A percentile compares a stretch with the other conserved stretches of the same genome.
phyloP scores from a whole-genome alignment of 2,329 filamentous ascomycete species.

The Penicillium sclerotigenum region DNA sequence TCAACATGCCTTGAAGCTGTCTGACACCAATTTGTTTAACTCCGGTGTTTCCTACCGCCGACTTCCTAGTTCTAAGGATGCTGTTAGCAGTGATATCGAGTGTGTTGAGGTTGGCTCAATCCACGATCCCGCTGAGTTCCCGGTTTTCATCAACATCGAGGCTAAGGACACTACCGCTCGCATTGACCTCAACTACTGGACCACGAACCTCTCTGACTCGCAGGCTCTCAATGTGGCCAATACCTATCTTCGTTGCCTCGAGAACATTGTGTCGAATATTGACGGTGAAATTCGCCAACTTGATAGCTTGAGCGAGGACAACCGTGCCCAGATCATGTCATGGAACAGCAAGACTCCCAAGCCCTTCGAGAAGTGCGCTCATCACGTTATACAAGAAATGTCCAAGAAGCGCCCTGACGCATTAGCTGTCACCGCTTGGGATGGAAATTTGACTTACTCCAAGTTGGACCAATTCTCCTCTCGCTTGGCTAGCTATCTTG shows the following conservation, averaged over 20 bases:
- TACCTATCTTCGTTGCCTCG: slow-evolving; percentile 37
- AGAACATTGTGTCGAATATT: slow-evolving; percentile 38
- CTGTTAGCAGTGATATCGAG: slow-evolving; percentile 29
- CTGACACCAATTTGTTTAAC: slow-evolving; percentile 45
- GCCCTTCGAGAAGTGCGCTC: slow-evolving; percentile 27
- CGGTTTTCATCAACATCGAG: slow-evolving; percentile 50
- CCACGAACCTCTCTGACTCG: slow-evolving; percentile 36
- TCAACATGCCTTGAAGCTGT: slow-evolving; percentile 43
- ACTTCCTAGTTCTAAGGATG: slow-evolving; percentile 32
- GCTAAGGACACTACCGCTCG: slow-evolving; percentile 40
- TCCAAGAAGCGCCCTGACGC: slow-evolving; percentile 22
- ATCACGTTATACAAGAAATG: slow-evolving; percentile 29
- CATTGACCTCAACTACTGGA: slow-evolving; percentile 45
- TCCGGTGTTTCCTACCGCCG: slow-evolving; percentile 50
- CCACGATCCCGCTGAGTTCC: slow-evolving; percentile 50
- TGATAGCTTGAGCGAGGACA: slow-evolving; percentile 39
- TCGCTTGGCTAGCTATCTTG: slow-evolving; percentile 30
- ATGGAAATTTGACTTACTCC: slow-evolving; percentile 34
- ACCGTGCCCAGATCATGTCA: slow-evolving; percentile 27
- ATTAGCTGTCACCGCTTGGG: slow-evolving; percentile 32
- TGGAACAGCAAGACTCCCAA: slow-evolving; percentile 32
- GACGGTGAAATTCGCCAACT: slow-evolving; percentile 34
- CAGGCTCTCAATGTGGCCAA: slow-evolving; percentile 41
- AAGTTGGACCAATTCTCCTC: slow-evolving; percentile 35
- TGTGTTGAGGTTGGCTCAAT: slow-evolving; percentile 41